phyloP scores from a whole-genome alignment of 2,329 filamentous ascomycete species.

The Colletotrichum limetticola region DNA sequence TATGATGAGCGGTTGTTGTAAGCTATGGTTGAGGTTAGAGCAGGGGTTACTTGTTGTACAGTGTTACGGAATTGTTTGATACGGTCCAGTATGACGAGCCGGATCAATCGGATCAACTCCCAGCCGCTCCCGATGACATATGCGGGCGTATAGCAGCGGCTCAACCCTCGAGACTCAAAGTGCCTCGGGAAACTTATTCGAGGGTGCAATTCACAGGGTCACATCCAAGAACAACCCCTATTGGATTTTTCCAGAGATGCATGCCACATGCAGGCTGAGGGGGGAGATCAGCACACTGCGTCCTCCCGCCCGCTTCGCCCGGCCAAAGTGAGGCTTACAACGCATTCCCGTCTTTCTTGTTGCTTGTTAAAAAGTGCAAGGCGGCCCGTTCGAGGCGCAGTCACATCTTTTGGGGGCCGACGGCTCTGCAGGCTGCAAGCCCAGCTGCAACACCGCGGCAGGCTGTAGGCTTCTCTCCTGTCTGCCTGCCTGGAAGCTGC shows the following conservation, averaged over 20 bases:
- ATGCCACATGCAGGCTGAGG: not conserved
- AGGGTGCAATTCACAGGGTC: not conserved
- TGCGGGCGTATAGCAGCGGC: not conserved
- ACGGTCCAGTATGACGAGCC: not conserved
- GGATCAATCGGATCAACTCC: conserved; percentile 9
- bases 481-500: not conserved
- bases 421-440: not conserved
- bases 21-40: not conserved
- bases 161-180: not conserved
- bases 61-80: not conserved
- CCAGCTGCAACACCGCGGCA: not conserved
- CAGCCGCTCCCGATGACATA: not conserved
- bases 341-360: not conserved
- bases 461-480: not conserved
- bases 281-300: not conserved
- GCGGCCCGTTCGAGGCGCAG: conserved; percentile 20
- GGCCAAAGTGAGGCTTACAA: conserved; percentile 17
- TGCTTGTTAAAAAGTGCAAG: not conserved
- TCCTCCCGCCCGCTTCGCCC: conserved; percentile 7
- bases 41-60: not conserved
- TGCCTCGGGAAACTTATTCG: too few species aligned
- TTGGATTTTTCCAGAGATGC: not conserved
- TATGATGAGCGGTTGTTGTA: not conserved
- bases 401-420: not conserved
- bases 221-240: not conserved